These are phyloP conservation scores for Fusarium annulatum DNA, from an alignment of 2,329 filamentous ascomycete genomes.

Conservation along the genomic window DNA sequence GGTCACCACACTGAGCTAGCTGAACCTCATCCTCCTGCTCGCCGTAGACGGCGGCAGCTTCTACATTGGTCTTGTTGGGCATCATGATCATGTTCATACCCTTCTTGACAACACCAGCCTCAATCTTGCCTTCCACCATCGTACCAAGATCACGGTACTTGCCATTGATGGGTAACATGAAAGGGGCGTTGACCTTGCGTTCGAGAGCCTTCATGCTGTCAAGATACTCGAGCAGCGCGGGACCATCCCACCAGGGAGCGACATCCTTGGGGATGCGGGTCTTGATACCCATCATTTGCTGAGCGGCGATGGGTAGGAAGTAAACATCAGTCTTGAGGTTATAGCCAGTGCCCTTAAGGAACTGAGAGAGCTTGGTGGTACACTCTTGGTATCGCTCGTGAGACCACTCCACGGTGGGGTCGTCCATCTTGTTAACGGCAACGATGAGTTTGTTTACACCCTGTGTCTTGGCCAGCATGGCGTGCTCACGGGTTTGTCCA, in stretches of 20 bases:
- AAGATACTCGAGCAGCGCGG: constrained; percentile 94
- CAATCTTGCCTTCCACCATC: constrained; percentile 97
- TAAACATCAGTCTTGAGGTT: constrained; percentile 92
- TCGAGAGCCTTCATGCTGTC: constrained; percentile 92
- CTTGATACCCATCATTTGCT: constrained; percentile 88
- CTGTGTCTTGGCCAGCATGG: constrained; percentile 96
- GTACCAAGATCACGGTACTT: constrained; percentile 99
- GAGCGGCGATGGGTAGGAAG: constrained; percentile 96
- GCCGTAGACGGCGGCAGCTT: constrained; percentile 87
- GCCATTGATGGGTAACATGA: constrained; percentile 98
- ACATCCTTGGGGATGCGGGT: constrained; percentile 81
- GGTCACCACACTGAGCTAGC: constrained; percentile 89
- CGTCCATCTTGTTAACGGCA: constrained; percentile 99
- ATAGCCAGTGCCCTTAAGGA: constrained; percentile 93
- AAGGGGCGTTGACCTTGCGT: constrained; percentile 95
- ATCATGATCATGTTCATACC: constrained; percentile 89
- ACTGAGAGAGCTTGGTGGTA: constrained; percentile 84
- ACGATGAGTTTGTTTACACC: constrained; percentile 97
- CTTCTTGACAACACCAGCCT: constrained; percentile 94
- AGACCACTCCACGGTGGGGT: constrained; percentile 95
- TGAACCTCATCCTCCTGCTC: constrained; percentile 94
- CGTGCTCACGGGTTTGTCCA: constrained; percentile 96
- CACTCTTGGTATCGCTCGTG: constrained; percentile 94
- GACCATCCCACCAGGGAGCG: constrained; percentile 86
- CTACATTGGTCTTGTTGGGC: constrained; percentile 87